Evolutionary conservation across 2,329 filamentous ascomycete genomes (phyloP).

Genomic region (Drechslerella coelobrocha): DNA sequence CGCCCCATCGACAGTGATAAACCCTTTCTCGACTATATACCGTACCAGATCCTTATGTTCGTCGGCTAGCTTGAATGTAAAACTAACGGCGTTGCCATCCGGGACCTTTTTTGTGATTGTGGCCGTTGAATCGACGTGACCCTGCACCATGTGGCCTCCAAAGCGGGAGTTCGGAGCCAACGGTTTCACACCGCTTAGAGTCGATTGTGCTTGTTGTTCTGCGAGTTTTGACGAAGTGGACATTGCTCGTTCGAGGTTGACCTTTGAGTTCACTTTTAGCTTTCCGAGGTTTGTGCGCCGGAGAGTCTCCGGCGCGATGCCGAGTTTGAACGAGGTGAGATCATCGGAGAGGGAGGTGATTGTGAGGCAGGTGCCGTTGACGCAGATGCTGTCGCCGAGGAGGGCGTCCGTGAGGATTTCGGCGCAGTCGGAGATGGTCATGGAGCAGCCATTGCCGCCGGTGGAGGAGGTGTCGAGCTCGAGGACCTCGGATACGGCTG

Average conservation of each 20-base stretch:
- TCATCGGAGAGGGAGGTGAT: conserved; percentile 71
- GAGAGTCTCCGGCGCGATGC: conserved; percentile 92
- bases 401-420: conserved; percentile 82
- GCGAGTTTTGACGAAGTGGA: conserved; percentile 64
- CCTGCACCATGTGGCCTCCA: conserved; percentile 84
- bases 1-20: conserved; percentile 90
- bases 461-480: conserved; percentile 74
- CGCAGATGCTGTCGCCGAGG: conserved; percentile 88
- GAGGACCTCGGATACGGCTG: conserved; percentile 84
- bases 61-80: conserved; percentile 73
- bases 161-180: conserved; percentile 74
- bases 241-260: conserved; percentile 95
- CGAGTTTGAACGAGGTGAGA: conserved; percentile 75
- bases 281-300: conserved; percentile 90
- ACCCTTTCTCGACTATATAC: conserved; percentile 96
- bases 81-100: conserved; percentile 89
- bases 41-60: conserved; percentile 72
- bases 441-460: conserved; percentile 80
- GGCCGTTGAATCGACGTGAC: conserved; percentile 91
- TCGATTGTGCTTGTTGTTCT: conserved; percentile 7
- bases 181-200: conserved; percentile 31
- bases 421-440: conserved; percentile 79
- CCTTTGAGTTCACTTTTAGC: conserved; percentile 69
- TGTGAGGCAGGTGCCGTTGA: conserved; percentile 94
- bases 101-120: conserved; percentile 73